phyloP scores from a whole-genome alignment of 176 grass and related monocot genomes.

The Oryza glumipatula region DNA sequence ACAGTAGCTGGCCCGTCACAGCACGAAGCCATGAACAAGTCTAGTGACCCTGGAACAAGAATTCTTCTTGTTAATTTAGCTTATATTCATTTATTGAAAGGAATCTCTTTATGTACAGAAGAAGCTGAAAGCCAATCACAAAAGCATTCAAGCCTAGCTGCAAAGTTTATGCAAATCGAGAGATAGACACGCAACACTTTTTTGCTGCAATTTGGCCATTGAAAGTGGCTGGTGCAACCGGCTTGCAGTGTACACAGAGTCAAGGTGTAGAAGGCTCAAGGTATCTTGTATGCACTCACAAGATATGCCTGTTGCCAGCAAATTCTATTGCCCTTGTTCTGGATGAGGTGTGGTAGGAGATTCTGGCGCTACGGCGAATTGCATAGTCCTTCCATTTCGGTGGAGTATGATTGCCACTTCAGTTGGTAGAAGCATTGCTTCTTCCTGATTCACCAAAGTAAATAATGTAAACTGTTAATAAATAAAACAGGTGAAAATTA shows the following conservation, averaged over 20 bases:
- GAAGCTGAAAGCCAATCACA: constrained; percentile 32
- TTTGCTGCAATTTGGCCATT: constrained; percentile 20
- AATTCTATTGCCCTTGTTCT: constrained; percentile 54
- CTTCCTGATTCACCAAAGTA: constrained; percentile 52
- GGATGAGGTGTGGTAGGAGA: constrained; percentile 45
- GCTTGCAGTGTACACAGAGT: not conserved
- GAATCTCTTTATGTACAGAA: constrained; percentile 48
- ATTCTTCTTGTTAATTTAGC: constrained; percentile 10
- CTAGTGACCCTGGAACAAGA: not conserved
- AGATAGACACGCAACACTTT: constrained; percentile 24
- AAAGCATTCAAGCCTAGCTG: constrained; percentile 35
- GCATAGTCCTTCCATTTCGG: constrained; percentile 55
- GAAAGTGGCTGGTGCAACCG: constrained; percentile 1
- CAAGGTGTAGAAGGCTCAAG: constrained; percentile 1
- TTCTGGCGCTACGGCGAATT: constrained; percentile 63
- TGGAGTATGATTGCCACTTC: constrained; percentile 83
- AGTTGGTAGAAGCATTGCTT: constrained; percentile 58
- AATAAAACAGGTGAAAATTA: not conserved
- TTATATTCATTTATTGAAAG: constrained; percentile 32
- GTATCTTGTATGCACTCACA: not conserved
- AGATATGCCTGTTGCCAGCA: not conserved
- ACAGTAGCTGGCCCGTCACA: not conserved
- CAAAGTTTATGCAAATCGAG: constrained; percentile 32
- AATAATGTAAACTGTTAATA: constrained; percentile 15
- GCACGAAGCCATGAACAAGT: not conserved